These are phyloP conservation scores for Crithidia thermophila DNA, from an alignment of 208 protist species.

Conservation along the genomic window DNA sequence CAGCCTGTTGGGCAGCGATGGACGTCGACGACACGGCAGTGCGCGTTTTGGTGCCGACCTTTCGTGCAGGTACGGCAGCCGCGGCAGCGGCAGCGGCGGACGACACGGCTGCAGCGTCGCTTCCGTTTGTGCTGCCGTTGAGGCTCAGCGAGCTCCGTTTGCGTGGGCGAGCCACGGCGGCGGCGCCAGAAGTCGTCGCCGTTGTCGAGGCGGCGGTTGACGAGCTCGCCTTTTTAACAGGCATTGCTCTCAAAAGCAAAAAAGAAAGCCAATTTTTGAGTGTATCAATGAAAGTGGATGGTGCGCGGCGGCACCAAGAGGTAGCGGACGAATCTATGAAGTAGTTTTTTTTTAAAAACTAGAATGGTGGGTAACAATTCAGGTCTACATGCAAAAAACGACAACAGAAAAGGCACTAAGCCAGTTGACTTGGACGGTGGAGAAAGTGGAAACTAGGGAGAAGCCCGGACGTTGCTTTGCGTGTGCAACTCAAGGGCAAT, in stretches of 20 bases:
- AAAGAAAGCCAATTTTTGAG: constrained; percentile 2
- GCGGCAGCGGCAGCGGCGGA: not conserved
- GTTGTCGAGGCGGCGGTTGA: not conserved
- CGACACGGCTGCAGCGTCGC: not conserved
- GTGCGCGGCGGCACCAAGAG: too few species aligned
- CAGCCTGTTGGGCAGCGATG: constrained; percentile 6
- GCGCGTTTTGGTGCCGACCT: not conserved
- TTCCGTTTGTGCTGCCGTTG: constrained; percentile 12
- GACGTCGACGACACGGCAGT: constrained; percentile 2
- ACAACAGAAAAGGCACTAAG: too few species aligned
- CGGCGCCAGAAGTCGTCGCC: not conserved
- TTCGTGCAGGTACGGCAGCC: not conserved
- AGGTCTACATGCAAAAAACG: constrained; percentile 4
- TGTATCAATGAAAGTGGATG: too few species aligned
- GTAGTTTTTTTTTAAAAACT: too few species aligned
- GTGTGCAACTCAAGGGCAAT: too few species aligned
- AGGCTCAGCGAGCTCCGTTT: constrained; percentile 3
- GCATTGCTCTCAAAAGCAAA: constrained; percentile 17
- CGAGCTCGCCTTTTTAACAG: constrained; percentile 8
- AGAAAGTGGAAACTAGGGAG: not conserved
- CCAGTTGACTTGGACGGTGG: too few species aligned
- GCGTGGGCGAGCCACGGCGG: not conserved
- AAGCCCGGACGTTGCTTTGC: too few species aligned
- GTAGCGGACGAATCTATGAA: too few species aligned
- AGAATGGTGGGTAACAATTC: not conserved